A percentile compares a stretch with the other conserved stretches of the same genome.
These are phyloP conservation scores for Bertia moriformis DNA, from an alignment of 2,329 filamentous ascomycete species.

Conservation along the genomic window DNA sequence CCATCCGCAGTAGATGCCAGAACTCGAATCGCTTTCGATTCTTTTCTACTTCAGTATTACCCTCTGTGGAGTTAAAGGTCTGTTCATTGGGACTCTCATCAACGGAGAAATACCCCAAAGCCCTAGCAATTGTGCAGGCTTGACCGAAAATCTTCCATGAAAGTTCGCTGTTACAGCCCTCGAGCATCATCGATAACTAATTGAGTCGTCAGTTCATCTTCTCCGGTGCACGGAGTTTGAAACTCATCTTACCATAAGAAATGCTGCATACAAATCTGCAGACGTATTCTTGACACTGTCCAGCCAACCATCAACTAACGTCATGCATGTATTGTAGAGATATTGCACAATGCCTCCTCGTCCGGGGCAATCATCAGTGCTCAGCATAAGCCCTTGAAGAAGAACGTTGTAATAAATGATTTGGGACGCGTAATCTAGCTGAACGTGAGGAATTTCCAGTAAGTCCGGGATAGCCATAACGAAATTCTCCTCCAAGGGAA, in stretches of 20 bases:
- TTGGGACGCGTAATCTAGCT: neutral
- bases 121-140: neutral
- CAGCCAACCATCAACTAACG: neutral
- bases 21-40: neutral
- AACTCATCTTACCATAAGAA: neutral
- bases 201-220: too few relatives aligned
- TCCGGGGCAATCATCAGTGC: neutral
- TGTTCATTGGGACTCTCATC: neutral
- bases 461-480: neutral
- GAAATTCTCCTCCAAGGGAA: neutral
- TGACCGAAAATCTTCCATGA: conserved; percentile 1
- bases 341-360: neutral
- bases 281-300: neutral
- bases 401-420: neutral
- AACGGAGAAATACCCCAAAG: neutral
- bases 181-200: neutral
- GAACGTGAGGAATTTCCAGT: neutral
- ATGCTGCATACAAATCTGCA: neutral
- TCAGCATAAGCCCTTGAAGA: neutral
- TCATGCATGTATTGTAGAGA: neutral
- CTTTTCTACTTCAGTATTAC: neutral
- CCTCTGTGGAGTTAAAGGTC: too few relatives aligned
- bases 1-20: neutral
- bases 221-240: too few relatives aligned
- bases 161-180: neutral